phyloP scores from a whole-genome alignment of 305 asterid species.

The Rubia balearica region DNA sequence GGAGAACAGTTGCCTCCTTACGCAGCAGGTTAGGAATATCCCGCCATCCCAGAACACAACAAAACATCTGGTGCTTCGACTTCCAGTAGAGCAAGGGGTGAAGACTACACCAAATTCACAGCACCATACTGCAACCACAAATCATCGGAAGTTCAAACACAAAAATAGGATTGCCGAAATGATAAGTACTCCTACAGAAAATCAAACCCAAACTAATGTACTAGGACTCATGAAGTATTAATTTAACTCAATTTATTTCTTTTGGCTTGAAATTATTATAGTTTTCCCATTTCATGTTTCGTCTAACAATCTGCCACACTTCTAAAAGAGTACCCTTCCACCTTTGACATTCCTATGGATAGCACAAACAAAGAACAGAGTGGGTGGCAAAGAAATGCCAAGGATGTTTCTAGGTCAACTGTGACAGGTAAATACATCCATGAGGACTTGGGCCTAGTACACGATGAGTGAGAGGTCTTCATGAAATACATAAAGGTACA shows the following conservation, averaged over 20 bases:
- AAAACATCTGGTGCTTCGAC: constrained; percentile 19
- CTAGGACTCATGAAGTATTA: neutral
- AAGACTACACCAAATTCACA: neutral
- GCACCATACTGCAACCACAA: neutral
- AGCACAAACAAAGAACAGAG: neutral
- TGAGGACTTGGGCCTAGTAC: neutral
- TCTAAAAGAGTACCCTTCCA: neutral
- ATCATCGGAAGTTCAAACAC: neutral
- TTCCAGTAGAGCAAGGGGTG: neutral
- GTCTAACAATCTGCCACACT: neutral
- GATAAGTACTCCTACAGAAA: too few species aligned
- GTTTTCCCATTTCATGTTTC: neutral
- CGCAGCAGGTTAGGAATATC: constrained; percentile 12
- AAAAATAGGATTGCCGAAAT: too few species aligned
- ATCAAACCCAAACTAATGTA: neutral
- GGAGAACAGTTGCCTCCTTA: constrained; percentile 31
- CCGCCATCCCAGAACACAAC: constrained; percentile 28
- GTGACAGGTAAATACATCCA: neutral
- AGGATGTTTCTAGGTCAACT: neutral
- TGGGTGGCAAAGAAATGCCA: neutral
- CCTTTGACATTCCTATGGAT: neutral
- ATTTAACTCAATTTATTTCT: neutral
- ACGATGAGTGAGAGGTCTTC: neutral
- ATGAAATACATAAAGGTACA: neutral
- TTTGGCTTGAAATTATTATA: neutral